Evolutionary conservation across 2,329 filamentous ascomycete species (phyloP), one percentile per base, ranked within the genome.

Genomic region (Cladophialophora psammophila): DNA sequence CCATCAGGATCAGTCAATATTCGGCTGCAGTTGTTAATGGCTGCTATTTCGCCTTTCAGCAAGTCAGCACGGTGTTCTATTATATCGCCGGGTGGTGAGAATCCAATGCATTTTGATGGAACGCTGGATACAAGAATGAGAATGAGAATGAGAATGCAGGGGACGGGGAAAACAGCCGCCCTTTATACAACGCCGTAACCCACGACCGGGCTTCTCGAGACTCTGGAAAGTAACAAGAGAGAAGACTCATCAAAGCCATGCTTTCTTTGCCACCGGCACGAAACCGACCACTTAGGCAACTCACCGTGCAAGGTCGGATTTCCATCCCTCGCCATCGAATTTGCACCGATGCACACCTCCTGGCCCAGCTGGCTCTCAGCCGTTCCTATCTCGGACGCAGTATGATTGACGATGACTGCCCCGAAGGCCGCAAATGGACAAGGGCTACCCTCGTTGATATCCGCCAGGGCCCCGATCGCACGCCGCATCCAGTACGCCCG

Each of bases 371-470:
- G n/a, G n/a, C 31, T 13, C 10, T 32, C 56, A 6, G 48, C 61
- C n/a, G 52, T 52, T 26, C 74, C 67, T 32, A 68, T 69, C 7
- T 42, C 62, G 6, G 50, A 18, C 42, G 53, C 59, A 0, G 84
- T 86, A 71, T 87, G 85, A 71, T 87, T 87, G 13, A 87, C 85
- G 63, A 87, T 81, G 26, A 81, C 84, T 13, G 81, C 79, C 2
- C 83, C 84, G 72, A 87, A 87, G 5, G 85, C 82, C 6, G 78
- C 80, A 68, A 84, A 86, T 0, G 84, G 84, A 71, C 85, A 88
- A 2, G 85, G 83, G 15, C 72, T 73, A 0, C 77, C 79, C 18
- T 80, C 75, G n/a, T 74, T 71, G 45, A 61, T 20, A 13, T 61
- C 48, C 20, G 32, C 26, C 4, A 86, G 77, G 0, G 81, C 82